Base-by-base conservation (phyloP, 2,329 filamentous ascomycete genomes). In the Diaporthe velutina region DNA sequence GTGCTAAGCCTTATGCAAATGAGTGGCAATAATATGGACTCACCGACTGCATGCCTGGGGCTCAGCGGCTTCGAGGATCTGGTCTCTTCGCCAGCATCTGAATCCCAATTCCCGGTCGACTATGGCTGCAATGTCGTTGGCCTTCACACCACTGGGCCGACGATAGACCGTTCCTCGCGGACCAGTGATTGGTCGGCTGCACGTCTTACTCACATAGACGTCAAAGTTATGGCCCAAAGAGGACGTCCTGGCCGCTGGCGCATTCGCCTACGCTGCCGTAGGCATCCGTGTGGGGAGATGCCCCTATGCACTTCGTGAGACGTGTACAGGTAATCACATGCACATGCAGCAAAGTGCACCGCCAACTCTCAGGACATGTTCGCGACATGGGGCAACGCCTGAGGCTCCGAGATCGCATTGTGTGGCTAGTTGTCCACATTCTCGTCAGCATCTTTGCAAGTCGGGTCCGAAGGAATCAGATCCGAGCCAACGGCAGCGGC, bases 1-100 rank as follows among this genome's bases (percentile, higher is more conserved):
- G 19, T 50, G 10, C 61, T 67, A 67, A 67, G 61, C 61, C 61
- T 48, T 67, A 52, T 67, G 42, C 38, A 67, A 67, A 67, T 67
- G 42, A 67, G 61, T 35, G 45, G 61, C 61, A 50, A 50, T 35
- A 25, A 17, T 38, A 25, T 33, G 30, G 42, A 50, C 61, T 67
- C 61, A 67, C 61, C 61, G 61, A 67, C 61, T 67, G 61, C 61
- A 52, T 67, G 30, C 22, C 28, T 33, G 61, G 22, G 61, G 45
- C 45, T 25, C 61, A 67, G 61, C 22, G 61, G 45, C 30, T 52
- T 67, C 4, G 42, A 67, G 42, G 61, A 67, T 52, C n/a, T 67
- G 42, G 30, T 67, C 22, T 50, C n/a, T 38, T 67, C 45, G 45
- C 61, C 30, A 50, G 61, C 61, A 67, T 67, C 30, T 12, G 61